phyloP scores from a whole-genome alignment of 164 flowering plant genomes.

The Nymphaea thermarum region DNA sequence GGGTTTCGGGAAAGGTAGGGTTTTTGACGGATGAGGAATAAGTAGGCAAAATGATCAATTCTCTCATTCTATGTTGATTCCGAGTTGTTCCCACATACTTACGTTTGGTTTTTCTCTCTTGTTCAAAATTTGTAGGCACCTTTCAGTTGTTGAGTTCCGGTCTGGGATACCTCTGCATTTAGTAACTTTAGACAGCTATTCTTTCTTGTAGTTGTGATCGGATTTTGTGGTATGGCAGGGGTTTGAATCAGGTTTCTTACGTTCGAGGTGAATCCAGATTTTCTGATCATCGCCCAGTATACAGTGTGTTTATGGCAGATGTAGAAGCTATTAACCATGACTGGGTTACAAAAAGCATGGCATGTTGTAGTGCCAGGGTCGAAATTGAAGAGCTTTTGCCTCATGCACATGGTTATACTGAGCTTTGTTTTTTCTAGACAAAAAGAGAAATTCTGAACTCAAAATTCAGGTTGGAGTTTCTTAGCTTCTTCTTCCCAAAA shows the following conservation, averaged over 20 bases:
- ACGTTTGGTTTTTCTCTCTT: too few relatives aligned
- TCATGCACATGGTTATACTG: constrained; percentile 37
- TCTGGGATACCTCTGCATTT: too few relatives aligned
- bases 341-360: constrained; percentile 51
- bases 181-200: background rate
- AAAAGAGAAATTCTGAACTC: background rate
- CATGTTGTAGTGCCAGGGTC: constrained; percentile 51
- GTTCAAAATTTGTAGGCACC: too few relatives aligned
- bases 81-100: too few relatives aligned
- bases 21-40: too few relatives aligned
- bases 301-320: constrained; percentile 56
- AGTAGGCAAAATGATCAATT: too few relatives aligned
- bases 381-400: constrained; percentile 86
- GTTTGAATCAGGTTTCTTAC: constrained; percentile 69
- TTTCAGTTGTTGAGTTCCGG: too few relatives aligned
- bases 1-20: background rate
- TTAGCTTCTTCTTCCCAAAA: background rate
- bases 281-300: constrained; percentile 91
- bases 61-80: too few relatives aligned
- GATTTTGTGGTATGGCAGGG: constrained; percentile 78
- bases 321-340: constrained; percentile 50
- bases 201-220: constrained; percentile 72
- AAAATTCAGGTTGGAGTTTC: background rate
- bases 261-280: constrained; percentile 80
- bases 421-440: constrained; percentile 37